A percentile compares a stretch with the other conserved stretches of the same genome.
These are phyloP conservation scores for Paraphaeosphaeria minitans DNA, from an alignment of 2,329 filamentous ascomycete species.

Conservation along the genomic window DNA sequence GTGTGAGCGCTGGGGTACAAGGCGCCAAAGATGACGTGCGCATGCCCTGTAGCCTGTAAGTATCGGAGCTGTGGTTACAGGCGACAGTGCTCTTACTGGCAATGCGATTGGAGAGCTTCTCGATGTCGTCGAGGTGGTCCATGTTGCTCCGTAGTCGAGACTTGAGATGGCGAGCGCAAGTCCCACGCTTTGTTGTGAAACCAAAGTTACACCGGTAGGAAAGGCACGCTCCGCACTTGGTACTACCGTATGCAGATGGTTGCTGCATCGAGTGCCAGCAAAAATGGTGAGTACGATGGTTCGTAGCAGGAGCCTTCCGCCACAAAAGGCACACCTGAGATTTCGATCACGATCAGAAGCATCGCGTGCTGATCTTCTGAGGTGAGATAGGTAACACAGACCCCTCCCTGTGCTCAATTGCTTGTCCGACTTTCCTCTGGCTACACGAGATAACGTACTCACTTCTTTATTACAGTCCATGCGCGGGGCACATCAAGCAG, in stretches of 20 bases:
- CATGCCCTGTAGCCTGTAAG: background rate
- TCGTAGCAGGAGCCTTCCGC: background rate
- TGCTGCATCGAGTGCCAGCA: background rate
- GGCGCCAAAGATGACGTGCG: constrained; percentile 1
- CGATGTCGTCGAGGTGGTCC: constrained; percentile 2
- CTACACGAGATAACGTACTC: too few relatives aligned
- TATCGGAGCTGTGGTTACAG: too few relatives aligned
- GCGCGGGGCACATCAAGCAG: too few relatives aligned
- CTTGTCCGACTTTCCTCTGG: too few relatives aligned
- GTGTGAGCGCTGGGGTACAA: background rate
- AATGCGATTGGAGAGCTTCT: background rate
- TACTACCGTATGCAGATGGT: background rate
- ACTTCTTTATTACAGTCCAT: too few relatives aligned
- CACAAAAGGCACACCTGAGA: background rate
- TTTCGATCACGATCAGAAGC: background rate
- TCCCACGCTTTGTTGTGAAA: background rate
- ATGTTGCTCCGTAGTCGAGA: constrained; percentile 4
- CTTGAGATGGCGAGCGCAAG: background rate
- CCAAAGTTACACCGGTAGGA: background rate
- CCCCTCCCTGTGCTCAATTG: background rate
- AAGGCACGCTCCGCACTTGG: background rate
- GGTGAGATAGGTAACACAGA: background rate
- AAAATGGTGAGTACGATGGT: background rate
- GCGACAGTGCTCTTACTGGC: background rate
- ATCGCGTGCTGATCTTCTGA: background rate